Conservation (phyloP, 2,329 filamentous ascomycete genomes). For the Leptosphaerulina australis region DNA sequence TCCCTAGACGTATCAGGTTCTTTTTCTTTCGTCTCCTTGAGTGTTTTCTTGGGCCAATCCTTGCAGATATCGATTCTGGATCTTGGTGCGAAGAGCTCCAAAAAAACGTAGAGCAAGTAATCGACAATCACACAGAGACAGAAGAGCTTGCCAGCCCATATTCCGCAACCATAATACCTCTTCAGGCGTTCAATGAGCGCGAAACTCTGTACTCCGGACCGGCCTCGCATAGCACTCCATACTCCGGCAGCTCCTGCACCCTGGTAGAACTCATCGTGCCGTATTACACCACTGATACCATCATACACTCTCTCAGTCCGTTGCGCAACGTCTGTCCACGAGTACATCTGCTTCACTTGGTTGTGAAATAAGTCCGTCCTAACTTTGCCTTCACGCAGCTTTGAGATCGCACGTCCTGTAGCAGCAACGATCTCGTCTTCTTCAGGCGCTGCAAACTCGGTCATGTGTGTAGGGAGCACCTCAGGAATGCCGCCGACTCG, state of each 20-base stretch:
- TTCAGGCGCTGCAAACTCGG: conserved; percentile 93
- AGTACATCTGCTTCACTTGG: conserved; percentile 98
- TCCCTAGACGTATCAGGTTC: conserved; percentile 18
- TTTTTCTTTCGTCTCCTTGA: conserved; percentile 23
- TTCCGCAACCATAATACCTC: conserved; percentile 95
- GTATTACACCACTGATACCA: conserved; percentile 85
- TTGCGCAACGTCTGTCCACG: conserved; percentile 92
- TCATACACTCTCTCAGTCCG: conserved; percentile 95
- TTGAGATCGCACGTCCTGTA: conserved; percentile 85
- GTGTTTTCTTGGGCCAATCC: conserved; percentile 83
- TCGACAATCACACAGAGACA: conserved; percentile 94
- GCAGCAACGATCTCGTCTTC: conserved; percentile 92
- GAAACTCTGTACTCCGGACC: conserved; percentile 78
- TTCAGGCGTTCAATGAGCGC: conserved; percentile 94
- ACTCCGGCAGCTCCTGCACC: conserved; percentile 71
- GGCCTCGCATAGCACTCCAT: conserved; percentile 73
- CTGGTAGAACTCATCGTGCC: conserved; percentile 85
- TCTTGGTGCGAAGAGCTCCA: conserved; percentile 86
- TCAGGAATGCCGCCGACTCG: conserved; percentile 97
- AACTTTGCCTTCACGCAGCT: conserved; percentile 82
- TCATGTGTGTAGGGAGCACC: conserved; percentile 95
- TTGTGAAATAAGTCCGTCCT: conserved; percentile 94
- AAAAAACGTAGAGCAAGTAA: conserved; percentile 84
- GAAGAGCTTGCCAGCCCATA: conserved; percentile 98
- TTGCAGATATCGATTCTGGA: conserved; percentile 86